phyloP scores from a whole-genome alignment of 2,329 filamentous ascomycete species.

The Leptographium radiaticola region DNA sequence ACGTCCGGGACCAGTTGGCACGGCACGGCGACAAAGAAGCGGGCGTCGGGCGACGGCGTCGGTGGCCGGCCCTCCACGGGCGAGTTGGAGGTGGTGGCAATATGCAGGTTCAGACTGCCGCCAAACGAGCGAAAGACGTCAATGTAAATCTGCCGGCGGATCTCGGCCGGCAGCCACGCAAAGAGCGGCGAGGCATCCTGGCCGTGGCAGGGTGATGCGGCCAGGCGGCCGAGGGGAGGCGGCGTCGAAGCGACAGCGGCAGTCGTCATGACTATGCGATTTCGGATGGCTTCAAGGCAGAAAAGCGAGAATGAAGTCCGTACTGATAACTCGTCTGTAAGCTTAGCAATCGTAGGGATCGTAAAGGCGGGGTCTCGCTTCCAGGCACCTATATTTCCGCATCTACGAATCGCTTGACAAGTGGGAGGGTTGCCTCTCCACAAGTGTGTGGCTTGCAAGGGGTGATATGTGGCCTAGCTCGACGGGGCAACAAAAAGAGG shows the following conservation, averaged over 20 bases:
- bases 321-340: too few species aligned
- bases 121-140: slow-evolving; percentile 15
- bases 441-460: too few species aligned
- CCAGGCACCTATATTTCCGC: too few species aligned
- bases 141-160: slow-evolving; percentile 19
- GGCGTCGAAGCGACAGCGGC: background rate
- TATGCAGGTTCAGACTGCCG: slow-evolving; percentile 11
- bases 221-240: background rate
- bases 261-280: background rate
- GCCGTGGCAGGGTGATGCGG: slow-evolving; percentile 18
- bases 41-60: background rate
- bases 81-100: background rate
- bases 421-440: too few species aligned
- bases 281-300: too few species aligned
- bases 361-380: too few species aligned
- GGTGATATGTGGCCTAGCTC: too few species aligned
- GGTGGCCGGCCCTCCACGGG: background rate
- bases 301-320: too few species aligned
- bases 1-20: background rate
- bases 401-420: too few species aligned
- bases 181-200: slow-evolving; percentile 26
- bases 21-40: background rate
- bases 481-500: too few species aligned
- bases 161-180: slow-evolving; percentile 15
- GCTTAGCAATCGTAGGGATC: too few species aligned